These are phyloP conservation scores for Suhomyces guaymorum DNA, from an alignment of 1,139 yeast genomes.

Conservation along the genomic window DNA sequence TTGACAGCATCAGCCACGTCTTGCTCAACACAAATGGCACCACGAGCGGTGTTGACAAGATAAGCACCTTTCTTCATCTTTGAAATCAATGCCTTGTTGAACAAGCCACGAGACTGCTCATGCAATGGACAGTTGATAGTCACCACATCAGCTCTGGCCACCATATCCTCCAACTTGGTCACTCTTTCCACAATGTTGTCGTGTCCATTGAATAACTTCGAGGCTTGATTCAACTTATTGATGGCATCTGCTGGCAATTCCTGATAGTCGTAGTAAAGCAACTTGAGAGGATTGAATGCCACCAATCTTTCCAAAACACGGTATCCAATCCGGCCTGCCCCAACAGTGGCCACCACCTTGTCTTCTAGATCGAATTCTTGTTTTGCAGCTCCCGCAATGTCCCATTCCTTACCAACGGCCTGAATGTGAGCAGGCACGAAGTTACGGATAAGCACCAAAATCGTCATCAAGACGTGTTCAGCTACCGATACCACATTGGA, in stretches of 20 bases:
- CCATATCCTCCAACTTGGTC: constrained; percentile 64
- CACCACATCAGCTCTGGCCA: constrained; percentile 68
- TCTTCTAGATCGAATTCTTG: constrained; percentile 75
- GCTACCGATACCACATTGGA: constrained; percentile 81
- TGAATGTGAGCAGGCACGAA: constrained; percentile 79
- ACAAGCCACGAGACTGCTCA: constrained; percentile 64
- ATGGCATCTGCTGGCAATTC: constrained; percentile 59
- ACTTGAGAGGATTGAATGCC: constrained; percentile 74
- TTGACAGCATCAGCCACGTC: constrained; percentile 75
- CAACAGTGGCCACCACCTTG: constrained; percentile 75
- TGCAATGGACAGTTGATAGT: constrained; percentile 81
- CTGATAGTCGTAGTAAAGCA: constrained; percentile 77
- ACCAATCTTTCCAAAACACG: constrained; percentile 71
- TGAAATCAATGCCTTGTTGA: constrained; percentile 65
- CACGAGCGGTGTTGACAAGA: constrained; percentile 83
- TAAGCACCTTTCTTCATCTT: constrained; percentile 78
- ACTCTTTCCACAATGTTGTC: constrained; percentile 55
- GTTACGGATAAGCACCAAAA: constrained; percentile 70
- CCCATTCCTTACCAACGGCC: constrained; percentile 61
- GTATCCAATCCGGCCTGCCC: constrained; percentile 82
- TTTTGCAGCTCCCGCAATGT: constrained; percentile 76
- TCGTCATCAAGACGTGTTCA: constrained; percentile 78
- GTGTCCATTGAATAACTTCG: constrained; percentile 39
- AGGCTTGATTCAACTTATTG: constrained; percentile 47
- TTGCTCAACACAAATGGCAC: constrained; percentile 71